Percentiles rank a stretch among this genome's conserved stretches.
These are phyloP conservation scores for Amoeboaphelidium occidentale DNA, from an alignment of 371 early-diverging fungal species.

Conservation along the genomic window DNA sequence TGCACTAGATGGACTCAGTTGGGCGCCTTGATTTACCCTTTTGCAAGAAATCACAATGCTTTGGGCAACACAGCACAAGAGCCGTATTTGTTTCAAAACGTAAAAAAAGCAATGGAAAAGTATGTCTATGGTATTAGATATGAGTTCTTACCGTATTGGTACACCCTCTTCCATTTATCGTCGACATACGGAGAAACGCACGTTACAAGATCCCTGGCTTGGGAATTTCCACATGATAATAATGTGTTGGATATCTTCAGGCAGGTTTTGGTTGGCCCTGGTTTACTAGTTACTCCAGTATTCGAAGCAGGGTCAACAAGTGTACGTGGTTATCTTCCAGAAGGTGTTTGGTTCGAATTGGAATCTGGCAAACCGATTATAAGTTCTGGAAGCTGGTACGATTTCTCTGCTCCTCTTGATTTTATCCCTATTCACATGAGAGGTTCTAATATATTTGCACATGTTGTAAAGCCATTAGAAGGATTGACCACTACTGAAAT, in stretches of 20 bases:
- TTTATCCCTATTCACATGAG: slow-evolving; percentile 14
- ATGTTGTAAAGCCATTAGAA: too few relatives aligned
- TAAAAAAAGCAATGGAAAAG: not conserved
- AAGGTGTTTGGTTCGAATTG: not conserved
- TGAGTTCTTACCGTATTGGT: not conserved
- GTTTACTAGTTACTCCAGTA: slow-evolving; percentile 6
- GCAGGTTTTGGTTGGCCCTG: not conserved
- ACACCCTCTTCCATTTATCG: not conserved
- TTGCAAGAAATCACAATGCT: slow-evolving; percentile 3
- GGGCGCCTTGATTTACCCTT: slow-evolving; percentile 5
- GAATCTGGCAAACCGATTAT: not conserved
- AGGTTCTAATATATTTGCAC: slow-evolving; percentile 19
- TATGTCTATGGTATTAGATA: not conserved
- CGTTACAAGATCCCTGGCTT: not conserved
- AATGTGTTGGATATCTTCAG: not conserved
- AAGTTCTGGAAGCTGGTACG: too few relatives aligned
- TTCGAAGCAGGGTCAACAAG: slow-evolving; percentile 1
- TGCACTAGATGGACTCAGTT: slow-evolving; percentile 2
- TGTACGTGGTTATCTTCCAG: slow-evolving; percentile 4
- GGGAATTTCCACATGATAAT: not conserved
- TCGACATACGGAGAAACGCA: not conserved
- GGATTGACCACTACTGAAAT: too few relatives aligned
- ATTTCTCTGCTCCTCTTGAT: slow-evolving; percentile 4
- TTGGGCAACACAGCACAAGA: not conserved
- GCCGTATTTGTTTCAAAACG: not conserved